Evolutionary conservation across 371 early-diverging fungal species (phyloP).

Genomic region (Lichtheimia ornata): DNA sequence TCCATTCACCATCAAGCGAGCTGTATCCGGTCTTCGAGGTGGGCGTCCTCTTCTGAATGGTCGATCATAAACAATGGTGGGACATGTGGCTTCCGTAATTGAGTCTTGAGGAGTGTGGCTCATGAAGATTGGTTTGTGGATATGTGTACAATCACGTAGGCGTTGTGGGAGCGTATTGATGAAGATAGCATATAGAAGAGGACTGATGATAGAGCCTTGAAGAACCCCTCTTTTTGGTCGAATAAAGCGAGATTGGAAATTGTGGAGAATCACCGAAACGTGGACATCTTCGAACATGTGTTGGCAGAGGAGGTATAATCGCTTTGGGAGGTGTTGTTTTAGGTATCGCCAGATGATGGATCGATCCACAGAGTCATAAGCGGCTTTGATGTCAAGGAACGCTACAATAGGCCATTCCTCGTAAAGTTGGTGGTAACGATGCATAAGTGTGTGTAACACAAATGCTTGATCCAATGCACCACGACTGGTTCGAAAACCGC

Average conservation of each 20-base stretch:
- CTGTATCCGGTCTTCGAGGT: not conserved
- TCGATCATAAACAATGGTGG: too few relatives aligned
- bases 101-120: too few relatives aligned
- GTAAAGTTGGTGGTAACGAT: not conserved
- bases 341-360: not conserved
- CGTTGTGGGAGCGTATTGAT: not conserved
- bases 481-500: slow-evolving; percentile 25
- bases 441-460: not conserved
- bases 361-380: not conserved
- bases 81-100: not conserved
- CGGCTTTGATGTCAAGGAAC: not conserved
- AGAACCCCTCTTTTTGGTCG: not conserved
- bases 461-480: slow-evolving; percentile 9
- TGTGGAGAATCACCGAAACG: not conserved
- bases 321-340: not conserved
- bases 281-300: not conserved
- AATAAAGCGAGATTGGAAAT: not conserved
- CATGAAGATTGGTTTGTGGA: too few relatives aligned
- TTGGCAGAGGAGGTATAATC: not conserved
- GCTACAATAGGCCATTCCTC: not conserved
- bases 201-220: not conserved
- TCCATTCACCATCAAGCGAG: slow-evolving; percentile 11
- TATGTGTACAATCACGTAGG: not conserved
- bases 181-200: not conserved
- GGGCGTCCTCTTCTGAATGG: too few relatives aligned